Conservation (phyloP, 2,329 filamentous ascomycete species). For the Neocucurbitaria cava region DNA sequence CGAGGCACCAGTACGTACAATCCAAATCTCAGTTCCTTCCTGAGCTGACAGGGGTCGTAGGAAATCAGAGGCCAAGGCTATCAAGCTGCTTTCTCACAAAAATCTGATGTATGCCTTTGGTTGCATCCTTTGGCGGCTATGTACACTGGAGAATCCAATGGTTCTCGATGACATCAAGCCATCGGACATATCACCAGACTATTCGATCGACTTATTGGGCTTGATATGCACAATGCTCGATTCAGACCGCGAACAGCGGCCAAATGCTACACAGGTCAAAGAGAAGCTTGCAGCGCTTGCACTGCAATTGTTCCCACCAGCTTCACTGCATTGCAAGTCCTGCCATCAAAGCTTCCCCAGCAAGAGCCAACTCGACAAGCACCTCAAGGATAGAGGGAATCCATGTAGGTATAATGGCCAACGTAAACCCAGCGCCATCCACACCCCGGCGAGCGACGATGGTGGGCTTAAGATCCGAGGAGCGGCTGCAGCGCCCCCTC, state of each 20-base stretch:
- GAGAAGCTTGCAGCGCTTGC: slow-evolving; percentile 1
- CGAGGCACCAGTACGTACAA: slow-evolving; percentile 12
- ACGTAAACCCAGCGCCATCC: neutral
- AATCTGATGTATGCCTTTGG: slow-evolving; percentile 25
- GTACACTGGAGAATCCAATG: slow-evolving; percentile 7
- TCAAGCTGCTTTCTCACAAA: slow-evolving; percentile 17
- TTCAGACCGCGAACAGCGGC: slow-evolving; percentile 3
- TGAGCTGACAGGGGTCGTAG: neutral
- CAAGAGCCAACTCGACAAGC: neutral
- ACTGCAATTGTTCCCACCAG: neutral
- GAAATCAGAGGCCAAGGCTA: slow-evolving; percentile 11
- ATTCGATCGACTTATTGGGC: slow-evolving; percentile 10
- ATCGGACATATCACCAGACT: slow-evolving; percentile 5
- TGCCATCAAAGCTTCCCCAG: slow-evolving; percentile 1
- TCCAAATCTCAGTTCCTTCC: neutral
- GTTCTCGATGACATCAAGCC: slow-evolving; percentile 11
- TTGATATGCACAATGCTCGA: slow-evolving; percentile 14
- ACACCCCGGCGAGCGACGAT: neutral
- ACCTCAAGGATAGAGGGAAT: slow-evolving; percentile 8
- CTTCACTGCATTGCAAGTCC: neutral
- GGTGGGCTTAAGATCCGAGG: slow-evolving; percentile 3
- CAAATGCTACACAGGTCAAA: slow-evolving; percentile 10
- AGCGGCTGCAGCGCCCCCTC: neutral
- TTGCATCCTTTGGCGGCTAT: slow-evolving; percentile 16
- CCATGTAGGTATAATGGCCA: neutral